Percentiles rank a stretch among this genome's conserved stretches.
phyloP scores from a whole-genome alignment of 208 protist genomes.

The Angomonas desouzai region DNA sequence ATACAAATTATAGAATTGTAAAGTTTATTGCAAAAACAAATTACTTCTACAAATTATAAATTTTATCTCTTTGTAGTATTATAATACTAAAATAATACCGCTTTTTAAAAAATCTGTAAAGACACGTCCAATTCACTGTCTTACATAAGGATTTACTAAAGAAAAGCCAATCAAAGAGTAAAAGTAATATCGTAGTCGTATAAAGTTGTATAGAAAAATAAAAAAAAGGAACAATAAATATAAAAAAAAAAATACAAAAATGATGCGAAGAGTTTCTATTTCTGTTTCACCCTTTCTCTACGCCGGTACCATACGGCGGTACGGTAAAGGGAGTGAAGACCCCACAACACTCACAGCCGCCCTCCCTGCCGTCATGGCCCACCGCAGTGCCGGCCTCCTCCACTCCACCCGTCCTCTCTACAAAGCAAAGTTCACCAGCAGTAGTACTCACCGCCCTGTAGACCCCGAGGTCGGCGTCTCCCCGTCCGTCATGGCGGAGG shows the following conservation, averaged over 20 bases:
- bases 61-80: constrained; percentile 7
- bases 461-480: not conserved
- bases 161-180: no score
- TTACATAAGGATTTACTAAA: no score
- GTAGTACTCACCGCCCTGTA: not conserved
- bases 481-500: not conserved
- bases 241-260: constrained; percentile 2
- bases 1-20: not conserved
- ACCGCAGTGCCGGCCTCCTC: not conserved
- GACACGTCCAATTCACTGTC: not conserved
- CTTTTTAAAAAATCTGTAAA: not conserved
- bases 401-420: not conserved
- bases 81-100: no score
- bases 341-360: not conserved
- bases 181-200: no score
- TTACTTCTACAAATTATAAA: not conserved
- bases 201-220: not conserved
- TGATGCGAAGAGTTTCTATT: not conserved
- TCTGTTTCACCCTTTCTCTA: not conserved
- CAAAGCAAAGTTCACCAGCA: not conserved
- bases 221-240: not conserved
- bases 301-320: not conserved
- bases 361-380: not conserved
- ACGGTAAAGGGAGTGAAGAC: no score
- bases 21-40: not conserved